Evolutionary conservation across 2,329 filamentous ascomycete genomes (phyloP).

Genomic region (Talaromyces sp.): DNA sequence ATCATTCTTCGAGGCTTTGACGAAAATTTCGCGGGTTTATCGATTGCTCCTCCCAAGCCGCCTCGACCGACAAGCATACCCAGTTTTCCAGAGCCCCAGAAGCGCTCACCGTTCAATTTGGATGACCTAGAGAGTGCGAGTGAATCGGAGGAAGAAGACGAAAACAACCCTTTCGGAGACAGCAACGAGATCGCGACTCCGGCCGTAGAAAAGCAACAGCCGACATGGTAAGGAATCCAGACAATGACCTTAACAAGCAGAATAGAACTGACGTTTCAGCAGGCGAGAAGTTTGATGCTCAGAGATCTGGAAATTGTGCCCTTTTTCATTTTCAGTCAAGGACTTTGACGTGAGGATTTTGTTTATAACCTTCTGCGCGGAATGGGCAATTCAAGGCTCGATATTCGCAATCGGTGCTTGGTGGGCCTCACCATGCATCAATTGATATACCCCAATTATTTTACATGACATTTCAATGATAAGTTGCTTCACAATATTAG

Average conservation of each 20-base stretch:
- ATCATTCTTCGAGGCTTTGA: slow-evolving; percentile 22
- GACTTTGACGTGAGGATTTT: neutral
- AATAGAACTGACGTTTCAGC: neutral
- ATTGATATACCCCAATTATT: neutral
- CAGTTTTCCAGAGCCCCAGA: slow-evolving; percentile 12
- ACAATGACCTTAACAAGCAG: neutral
- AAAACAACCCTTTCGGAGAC: slow-evolving; percentile 85
- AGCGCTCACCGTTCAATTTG: slow-evolving; percentile 43
- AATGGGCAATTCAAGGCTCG: neutral
- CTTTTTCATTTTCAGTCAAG: neutral
- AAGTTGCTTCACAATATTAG: neutral
- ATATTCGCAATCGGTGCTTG: neutral
- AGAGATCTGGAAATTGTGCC: neutral
- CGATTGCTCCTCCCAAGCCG: slow-evolving; percentile 31
- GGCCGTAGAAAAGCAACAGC: slow-evolving; percentile 24
- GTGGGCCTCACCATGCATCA: neutral
- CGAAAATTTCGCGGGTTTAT: slow-evolving; percentile 29
- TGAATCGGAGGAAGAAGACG: slow-evolving; percentile 50
- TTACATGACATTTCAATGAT: neutral
- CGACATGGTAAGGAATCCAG: slow-evolving; percentile 27
- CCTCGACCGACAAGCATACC: slow-evolving; percentile 51
- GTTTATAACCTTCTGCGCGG: neutral
- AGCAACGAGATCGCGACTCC: slow-evolving; percentile 55
- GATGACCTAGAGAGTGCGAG: slow-evolving; percentile 35
- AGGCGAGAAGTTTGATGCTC: slow-evolving; percentile 7